Evolutionary conservation across 2,329 filamentous ascomycete genomes (phyloP).

Genomic region (Alternaria atra): DNA sequence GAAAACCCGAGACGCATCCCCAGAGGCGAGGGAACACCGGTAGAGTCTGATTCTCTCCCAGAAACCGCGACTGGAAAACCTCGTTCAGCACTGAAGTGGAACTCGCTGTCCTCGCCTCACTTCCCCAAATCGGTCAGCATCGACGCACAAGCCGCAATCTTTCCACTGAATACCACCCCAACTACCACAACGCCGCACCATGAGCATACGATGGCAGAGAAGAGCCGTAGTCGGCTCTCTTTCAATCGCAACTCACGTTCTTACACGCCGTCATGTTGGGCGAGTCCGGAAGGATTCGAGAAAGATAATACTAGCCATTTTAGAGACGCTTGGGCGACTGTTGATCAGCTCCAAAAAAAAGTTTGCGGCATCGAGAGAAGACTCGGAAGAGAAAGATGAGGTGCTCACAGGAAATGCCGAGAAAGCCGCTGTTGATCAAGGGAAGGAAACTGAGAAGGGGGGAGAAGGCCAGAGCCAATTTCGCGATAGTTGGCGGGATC

Average conservation of each 20-base stretch:
- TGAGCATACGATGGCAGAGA: slow-evolving; percentile 8
- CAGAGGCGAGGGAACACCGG: not conserved
- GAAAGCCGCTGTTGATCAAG: not conserved
- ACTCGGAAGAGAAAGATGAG: not conserved
- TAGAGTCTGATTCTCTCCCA: not conserved
- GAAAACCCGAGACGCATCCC: not conserved
- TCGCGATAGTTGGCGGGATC: too few species aligned
- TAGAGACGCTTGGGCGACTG: not conserved
- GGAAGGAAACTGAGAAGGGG: too few species aligned
- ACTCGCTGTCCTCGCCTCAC: not conserved
- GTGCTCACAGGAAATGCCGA: not conserved
- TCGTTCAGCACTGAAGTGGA: not conserved
- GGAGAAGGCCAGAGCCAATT: too few species aligned
- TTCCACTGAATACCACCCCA: not conserved
- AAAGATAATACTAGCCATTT: slow-evolving; percentile 24
- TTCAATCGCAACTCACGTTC: slow-evolving; percentile 2
- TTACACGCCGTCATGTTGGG: slow-evolving; percentile 17
- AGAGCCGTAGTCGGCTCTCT: not conserved
- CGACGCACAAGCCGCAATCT: slow-evolving; percentile 1
- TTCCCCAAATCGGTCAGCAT: not conserved
- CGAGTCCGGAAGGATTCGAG: slow-evolving; percentile 17
- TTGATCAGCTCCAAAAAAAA: not conserved
- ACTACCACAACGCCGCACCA: slow-evolving; percentile 12
- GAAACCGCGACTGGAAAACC: not conserved
- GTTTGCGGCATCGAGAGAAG: not conserved